Evolutionary conservation across 768 basidiomycete species (phyloP), one percentile per base, ranked within the genome.

Genomic region (Lenzites betulinus): DNA sequence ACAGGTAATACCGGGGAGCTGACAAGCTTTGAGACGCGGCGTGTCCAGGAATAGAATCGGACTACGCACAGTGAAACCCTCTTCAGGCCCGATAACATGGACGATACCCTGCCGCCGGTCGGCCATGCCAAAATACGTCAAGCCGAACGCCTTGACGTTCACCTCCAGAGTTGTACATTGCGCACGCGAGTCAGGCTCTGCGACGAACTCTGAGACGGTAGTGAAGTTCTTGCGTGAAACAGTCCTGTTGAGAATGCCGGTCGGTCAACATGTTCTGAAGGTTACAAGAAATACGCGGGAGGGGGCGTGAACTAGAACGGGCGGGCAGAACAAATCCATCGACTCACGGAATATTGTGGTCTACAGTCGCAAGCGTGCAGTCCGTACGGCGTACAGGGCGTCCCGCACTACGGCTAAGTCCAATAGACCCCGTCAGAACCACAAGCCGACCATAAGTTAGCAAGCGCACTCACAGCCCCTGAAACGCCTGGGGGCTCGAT

Each of bases 101-200:
- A 83, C 80, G 62, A 81, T 83, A 60, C 78, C 85, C 73, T 87
- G 84, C 60, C 85, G 74, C 66, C 82, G 75, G 68, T 87, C 85
- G 20, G 77, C 79, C 83, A 87, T 83, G 26, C 85, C 85, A 64
- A 86, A 87, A 73, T 84, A 87, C n/a, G 84, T 85, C 65, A 87
- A 71, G 13, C 85, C 85, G 62, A 86, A 86, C 69, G 83, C 81
- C 71, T 84, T 83, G 36, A 87, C 85, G 67, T 87, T 85, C 54
- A 85, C 83, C 67, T 86, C 84, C 36, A 87, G 78, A 8, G 85
- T 83, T 25, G 77, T 71, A 62, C 79, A 81, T 73, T 87, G 85
- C 23, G 79, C 79, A 36, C 84, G 76, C 2, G 83, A 83, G 64
- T 87, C 85, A 35, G 82, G 79, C 69, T 86, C 82, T 25, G 70